phyloP scores from a whole-genome alignment of 2,329 filamentous ascomycete genomes.

The Calonectria honghensis region DNA sequence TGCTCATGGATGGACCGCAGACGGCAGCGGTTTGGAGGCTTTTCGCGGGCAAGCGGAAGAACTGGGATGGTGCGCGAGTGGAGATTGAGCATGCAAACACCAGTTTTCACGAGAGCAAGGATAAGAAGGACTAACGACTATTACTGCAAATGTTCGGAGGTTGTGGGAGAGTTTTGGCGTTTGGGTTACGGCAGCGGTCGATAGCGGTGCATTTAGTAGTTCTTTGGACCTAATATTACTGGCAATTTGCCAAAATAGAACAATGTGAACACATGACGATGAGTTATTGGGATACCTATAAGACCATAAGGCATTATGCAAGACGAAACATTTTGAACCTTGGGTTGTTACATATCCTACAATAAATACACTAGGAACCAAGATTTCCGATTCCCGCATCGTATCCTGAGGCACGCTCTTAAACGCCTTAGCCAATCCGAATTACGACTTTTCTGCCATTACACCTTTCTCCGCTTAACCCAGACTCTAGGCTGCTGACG shows the following conservation, averaged over 20 bases:
- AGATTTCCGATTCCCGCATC: background rate
- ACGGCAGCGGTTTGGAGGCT: slow-evolving; percentile 50
- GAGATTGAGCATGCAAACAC: slow-evolving; percentile 44
- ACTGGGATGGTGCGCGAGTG: slow-evolving; percentile 46
- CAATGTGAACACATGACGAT: background rate
- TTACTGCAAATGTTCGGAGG: background rate
- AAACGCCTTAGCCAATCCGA: background rate
- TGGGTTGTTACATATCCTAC: slow-evolving; percentile 14
- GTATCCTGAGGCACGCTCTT: background rate
- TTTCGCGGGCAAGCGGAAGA: slow-evolving; percentile 47
- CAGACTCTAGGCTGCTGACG: slow-evolving; percentile 57
- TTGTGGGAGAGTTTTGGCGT: background rate
- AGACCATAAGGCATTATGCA: background rate
- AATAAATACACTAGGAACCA: background rate
- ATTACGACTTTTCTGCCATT: background rate
- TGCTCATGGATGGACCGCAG: slow-evolving; percentile 56
- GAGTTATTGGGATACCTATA: background rate
- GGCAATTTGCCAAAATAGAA: too few species aligned
- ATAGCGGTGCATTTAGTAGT: background rate
- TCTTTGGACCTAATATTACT: background rate
- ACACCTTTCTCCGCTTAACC: slow-evolving; percentile 55
- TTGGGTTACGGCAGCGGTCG: background rate
- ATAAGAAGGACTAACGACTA: slow-evolving; percentile 31
- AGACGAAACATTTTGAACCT: background rate
- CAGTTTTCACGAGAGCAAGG: background rate